These are phyloP conservation scores for Pyronema omphalodes DNA, from an alignment of 495 filamentous ascomycete species.

Conservation along the genomic window DNA sequence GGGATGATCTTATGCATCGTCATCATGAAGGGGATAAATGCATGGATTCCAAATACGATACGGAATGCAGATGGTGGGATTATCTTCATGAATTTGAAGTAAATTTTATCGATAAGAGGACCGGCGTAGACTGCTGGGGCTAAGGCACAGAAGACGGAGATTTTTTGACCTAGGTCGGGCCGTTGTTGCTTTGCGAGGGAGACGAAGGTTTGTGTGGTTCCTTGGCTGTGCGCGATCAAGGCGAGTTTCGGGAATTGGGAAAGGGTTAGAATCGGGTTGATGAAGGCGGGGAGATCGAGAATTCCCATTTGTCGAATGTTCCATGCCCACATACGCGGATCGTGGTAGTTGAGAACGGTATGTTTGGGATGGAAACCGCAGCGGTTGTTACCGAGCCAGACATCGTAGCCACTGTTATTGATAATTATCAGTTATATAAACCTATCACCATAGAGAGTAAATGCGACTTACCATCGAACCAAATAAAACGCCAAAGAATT, in stretches of 20 bases:
- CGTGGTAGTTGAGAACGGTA: slow-evolving; percentile 43
- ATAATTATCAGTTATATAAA: slow-evolving; percentile 4
- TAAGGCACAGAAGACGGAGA: slow-evolving; percentile 83
- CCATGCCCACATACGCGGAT: slow-evolving; percentile 95
- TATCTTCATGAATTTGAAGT: slow-evolving; percentile 79
- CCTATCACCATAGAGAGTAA: neutral
- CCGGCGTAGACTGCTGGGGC: slow-evolving; percentile 87
- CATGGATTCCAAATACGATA: slow-evolving; percentile 75
- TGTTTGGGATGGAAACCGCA: slow-evolving; percentile 73
- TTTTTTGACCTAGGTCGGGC: slow-evolving; percentile 64
- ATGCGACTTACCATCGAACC: slow-evolving; percentile 41
- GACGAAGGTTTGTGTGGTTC: slow-evolving; percentile 77
- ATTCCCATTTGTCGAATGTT: slow-evolving; percentile 90
- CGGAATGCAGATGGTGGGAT: slow-evolving; percentile 63
- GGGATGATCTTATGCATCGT: slow-evolving; percentile 50
- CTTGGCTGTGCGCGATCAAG: slow-evolving; percentile 76
- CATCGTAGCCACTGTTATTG: slow-evolving; percentile 54
- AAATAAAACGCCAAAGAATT: slow-evolving; percentile 80
- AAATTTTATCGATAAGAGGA: slow-evolving; percentile 65
- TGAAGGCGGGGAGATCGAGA: slow-evolving; percentile 75
- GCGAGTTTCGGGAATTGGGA: slow-evolving; percentile 73
- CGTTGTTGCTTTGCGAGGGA: slow-evolving; percentile 84
- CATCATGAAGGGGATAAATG: slow-evolving; percentile 95
- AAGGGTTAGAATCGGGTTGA: slow-evolving; percentile 62
- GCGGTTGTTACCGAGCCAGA: slow-evolving; percentile 91